phyloP scores from a whole-genome alignment of 257 asterid genomes.

The Plectranthus barbatus region DNA sequence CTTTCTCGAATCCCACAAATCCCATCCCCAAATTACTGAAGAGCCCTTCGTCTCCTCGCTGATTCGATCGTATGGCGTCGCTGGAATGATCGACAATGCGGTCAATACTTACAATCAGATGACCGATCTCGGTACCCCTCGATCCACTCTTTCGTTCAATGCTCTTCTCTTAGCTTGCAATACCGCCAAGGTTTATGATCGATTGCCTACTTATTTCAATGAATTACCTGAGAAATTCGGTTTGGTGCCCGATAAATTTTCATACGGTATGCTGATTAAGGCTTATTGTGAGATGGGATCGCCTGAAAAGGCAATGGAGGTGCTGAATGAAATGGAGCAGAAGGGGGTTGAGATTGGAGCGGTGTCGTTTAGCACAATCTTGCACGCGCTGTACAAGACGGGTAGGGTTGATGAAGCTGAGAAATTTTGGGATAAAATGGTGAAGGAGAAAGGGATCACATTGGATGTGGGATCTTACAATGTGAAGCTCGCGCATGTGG shows the following conservation, averaged over 20 bases:
- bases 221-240: slow-evolving; percentile 51
- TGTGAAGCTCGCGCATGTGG: slow-evolving; percentile 43
- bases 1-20: slow-evolving; percentile 74
- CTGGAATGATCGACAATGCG: slow-evolving; percentile 73
- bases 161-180: slow-evolving; percentile 50
- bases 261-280: slow-evolving; percentile 61
- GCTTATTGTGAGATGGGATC: slow-evolving; percentile 64
- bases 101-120: slow-evolving; percentile 44
- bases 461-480: slow-evolving; percentile 70
- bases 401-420: slow-evolving; percentile 52
- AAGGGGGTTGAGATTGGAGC: slow-evolving; percentile 39
- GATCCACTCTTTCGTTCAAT: slow-evolving; percentile 59
- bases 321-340: slow-evolving; percentile 49
- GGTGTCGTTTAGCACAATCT: slow-evolving; percentile 36
- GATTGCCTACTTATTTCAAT: slow-evolving; percentile 42
- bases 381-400: slow-evolving; percentile 48
- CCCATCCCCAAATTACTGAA: slow-evolving; percentile 43
- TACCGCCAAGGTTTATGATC: slow-evolving; percentile 33
- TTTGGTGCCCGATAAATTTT: slow-evolving; percentile 46
- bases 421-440: slow-evolving; percentile 60
- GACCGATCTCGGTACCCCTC: slow-evolving; percentile 65
- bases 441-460: slow-evolving; percentile 25
- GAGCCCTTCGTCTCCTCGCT: slow-evolving; percentile 65
- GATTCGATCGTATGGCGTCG: slow-evolving; percentile 70
- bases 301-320: slow-evolving; percentile 44